Conservation (phyloP, 2,329 filamentous ascomycete species). For the Lithohypha guttulata region DNA sequence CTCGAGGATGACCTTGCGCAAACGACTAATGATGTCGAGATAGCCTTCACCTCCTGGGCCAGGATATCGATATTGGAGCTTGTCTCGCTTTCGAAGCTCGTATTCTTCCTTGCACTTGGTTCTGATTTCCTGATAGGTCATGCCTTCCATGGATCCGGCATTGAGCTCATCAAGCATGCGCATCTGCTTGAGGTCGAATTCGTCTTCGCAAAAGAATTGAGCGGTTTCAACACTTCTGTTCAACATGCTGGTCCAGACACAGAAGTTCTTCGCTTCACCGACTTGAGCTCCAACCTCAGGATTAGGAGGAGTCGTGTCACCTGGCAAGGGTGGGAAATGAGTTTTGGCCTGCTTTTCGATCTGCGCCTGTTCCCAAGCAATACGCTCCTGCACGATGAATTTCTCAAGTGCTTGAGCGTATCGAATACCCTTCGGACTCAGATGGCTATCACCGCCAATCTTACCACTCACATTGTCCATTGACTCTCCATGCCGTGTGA, state of each 20-base stretch:
- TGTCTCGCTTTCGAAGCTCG: conserved; percentile 65
- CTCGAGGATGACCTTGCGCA: conserved; percentile 91
- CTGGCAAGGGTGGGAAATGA: conserved; percentile 79
- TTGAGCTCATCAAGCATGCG: conserved; percentile 96
- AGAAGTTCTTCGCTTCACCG: conserved; percentile 70
- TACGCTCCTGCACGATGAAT: conserved; percentile 73
- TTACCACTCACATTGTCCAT: conserved; percentile 76
- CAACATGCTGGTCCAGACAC: conserved; percentile 97
- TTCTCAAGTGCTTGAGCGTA: conserved; percentile 71
- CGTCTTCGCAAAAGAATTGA: conserved; percentile 85
- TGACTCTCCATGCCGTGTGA: conserved; percentile 89
- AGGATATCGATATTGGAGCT: conserved; percentile 92
- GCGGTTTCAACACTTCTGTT: conserved; percentile 79
- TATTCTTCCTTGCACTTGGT: conserved; percentile 72
- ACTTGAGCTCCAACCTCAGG: conserved; percentile 54
- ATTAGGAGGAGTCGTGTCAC: conserved; percentile 89
- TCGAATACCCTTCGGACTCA: conserved; percentile 67
- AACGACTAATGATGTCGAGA: conserved; percentile 88
- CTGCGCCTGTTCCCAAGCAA: conserved; percentile 73
- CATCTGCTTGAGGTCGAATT: conserved; percentile 95
- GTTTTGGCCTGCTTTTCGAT: conserved; percentile 64
- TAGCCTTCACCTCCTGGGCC: conserved; percentile 94
- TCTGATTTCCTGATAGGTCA: conserved; percentile 87
- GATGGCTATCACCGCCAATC: conserved; percentile 78
- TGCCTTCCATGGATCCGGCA: conserved; percentile 81